phyloP scores from a whole-genome alignment of 139 green algal species.

The Coccomyxa sp. region DNA sequence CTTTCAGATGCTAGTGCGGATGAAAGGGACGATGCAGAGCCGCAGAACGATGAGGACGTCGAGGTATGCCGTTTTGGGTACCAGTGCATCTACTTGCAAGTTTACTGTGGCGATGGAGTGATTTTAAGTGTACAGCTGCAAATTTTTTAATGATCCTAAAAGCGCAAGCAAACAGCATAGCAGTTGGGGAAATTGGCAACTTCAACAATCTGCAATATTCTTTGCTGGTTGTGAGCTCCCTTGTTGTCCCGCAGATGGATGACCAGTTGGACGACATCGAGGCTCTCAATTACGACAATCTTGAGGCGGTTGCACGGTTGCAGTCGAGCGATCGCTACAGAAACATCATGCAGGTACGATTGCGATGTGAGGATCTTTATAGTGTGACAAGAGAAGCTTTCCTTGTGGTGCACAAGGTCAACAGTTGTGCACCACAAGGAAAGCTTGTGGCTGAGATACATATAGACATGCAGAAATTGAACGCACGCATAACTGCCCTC shows the following conservation, averaged over 20 bases:
- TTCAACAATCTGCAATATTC: background rate
- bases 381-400: background rate
- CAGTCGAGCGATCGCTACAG: constrained; percentile 38
- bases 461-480: background rate
- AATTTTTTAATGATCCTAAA: background rate
- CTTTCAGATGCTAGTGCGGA: constrained; percentile 78
- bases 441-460: background rate
- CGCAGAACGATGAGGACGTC: constrained; percentile 36
- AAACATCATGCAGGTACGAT: constrained; percentile 42
- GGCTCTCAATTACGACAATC: constrained; percentile 68
- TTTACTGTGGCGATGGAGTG: background rate
- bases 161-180: constrained; percentile 19
- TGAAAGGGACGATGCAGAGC: constrained; percentile 40
- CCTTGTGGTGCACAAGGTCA: background rate
- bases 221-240: too few species aligned
- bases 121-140: background rate
- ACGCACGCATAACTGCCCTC: background rate
- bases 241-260: too few species aligned
- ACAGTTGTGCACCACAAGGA: background rate
- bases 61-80: constrained; percentile 5
- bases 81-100: background rate
- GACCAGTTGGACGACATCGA: constrained; percentile 43
- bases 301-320: constrained; percentile 69
- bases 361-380: background rate
- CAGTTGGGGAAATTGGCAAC: background rate